Evolutionary conservation across 2,329 filamentous ascomycete genomes (phyloP), one percentile per base, ranked within the genome.

Genomic region (Neonectria sp.): DNA sequence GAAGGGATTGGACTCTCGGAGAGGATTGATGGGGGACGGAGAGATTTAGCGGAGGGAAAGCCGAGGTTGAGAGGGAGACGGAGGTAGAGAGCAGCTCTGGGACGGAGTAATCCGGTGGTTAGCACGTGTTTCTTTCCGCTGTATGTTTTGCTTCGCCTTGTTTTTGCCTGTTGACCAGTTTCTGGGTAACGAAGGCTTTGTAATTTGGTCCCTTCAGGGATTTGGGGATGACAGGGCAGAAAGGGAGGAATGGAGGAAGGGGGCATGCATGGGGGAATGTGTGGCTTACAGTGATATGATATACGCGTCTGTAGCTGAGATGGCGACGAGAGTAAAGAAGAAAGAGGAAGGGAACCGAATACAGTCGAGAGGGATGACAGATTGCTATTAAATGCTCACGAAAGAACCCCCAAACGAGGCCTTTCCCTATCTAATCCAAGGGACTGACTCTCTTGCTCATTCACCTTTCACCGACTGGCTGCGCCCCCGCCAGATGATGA

Each of bases 31-130:
- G 27, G 31, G 9, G 7, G 35, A 31, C 56, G 49, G 11, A 25
- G 31, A 40, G 31, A 53, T 37, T 46, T 60, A 21, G 56, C 56
- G 63, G 63, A 65, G 63, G 40, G 63, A 65, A 65, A 56, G 63
- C 63, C 63, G 63, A 65, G 62, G 55, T 59, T 53, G 51, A 35
- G 51, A 33, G 51, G 33, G 51, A 53, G 17, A 17, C 8, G 17
- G 15, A n/a, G 55, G 61, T 49, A 60, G 56, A 40, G 60, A 56
- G 15, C 43, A 51, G 56, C 31, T 35, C 31, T 53, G 55, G 40
- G 17, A 40, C 46, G 56, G 51, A 55, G 55, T 24, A 55, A 40
- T n/a, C 55, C 62, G 55, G 49, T 31, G 4, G 46, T 52, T 52
- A 45, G 46, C 27, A 53, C 49, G 48, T 49, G 43, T 49, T 53